Base-by-base conservation (phyloP, 768 basidiomycete genomes). In the Mycena olivaceomarginata region DNA sequence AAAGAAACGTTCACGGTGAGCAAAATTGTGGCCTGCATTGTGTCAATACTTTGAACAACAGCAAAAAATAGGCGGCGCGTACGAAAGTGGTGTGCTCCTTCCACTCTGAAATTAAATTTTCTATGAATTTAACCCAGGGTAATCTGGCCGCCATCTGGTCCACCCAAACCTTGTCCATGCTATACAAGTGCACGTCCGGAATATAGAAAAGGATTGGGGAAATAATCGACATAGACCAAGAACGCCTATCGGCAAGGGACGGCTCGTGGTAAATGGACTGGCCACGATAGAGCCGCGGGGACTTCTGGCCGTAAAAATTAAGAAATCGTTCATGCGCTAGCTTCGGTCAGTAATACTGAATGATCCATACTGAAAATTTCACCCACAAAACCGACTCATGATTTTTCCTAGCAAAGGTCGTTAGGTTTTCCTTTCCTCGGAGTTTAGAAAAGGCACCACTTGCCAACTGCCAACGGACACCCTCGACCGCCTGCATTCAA, bases 1-100 rank as follows among this genome's bases (percentile, higher is more conserved):
- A 91, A 89, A 0, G 86, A 87, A 5, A 92, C 87, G 62, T 91
- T 90, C 13, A 88, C 88, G 25, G 86, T 88, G 39, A 92, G 80
- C 2, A 92, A 83, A 1, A 92, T 89, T 2, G 89, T 87, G 0
- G 88, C 87, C 91, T 91, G 70, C 40, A 67, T 3, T n/a, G 1
- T 41, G 51, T 73, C 65, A 25, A 62, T 25, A 62, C 41, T 51
- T 45, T 20, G 45, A 40, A 20, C 25, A 8, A 64, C 16, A 20
- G 60, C 48, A 66, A 48, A 20, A n/a, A 66, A 20, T 15, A 40
- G 53, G 62, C 22, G 72, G 11, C 39, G 25, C 88, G 59, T 76
- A 90, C 91, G 57, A 89, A 85, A 41, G 89, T 85, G 70, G 87
- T 88, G 59, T 87, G 87, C 59, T 87, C 87, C 46, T 83, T 80